Evolutionary conservation across 768 basidiomycete genomes (phyloP), one percentile per base, ranked within the genome.

Genomic region (Hericium erinaceus): DNA sequence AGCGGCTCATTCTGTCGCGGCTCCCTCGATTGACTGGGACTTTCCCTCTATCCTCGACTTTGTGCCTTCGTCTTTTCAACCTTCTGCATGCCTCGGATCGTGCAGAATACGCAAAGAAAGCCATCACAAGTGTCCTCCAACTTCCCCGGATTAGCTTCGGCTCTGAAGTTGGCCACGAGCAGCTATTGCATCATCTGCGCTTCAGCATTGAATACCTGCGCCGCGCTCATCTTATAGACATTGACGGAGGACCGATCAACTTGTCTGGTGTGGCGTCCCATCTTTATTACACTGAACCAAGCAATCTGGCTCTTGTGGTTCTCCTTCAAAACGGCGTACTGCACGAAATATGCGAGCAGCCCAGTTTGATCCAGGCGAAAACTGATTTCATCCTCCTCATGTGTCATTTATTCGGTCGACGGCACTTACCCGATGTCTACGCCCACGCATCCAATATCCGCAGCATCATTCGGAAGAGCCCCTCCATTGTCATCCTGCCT

Each of bases 141-240:
- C 74, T 89, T 8, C 83, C 85, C 5, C 79, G 80, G 44, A 71
- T 88, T 59, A 79, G 77, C 59, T 80, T 85, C 61, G 70, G 74
- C 39, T 84, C 82, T 2, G 72, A 79, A 4, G 72, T 77, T 9
- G 82, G 82, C 8, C 74, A 69, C 58, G 70, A 79, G 9, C 83
- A 88, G 62, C 68, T 87, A 15, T 65, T 83, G 20, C 84, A 87
- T 61, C 84, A 85, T 62, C 64, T 87, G 15, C 75, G 85, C 22
- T 89, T 89, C 72, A 80, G 78, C 58, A 81, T 89, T 52, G 87
- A 89, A 59, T 87, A 85, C 61, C 75, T 89, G 10, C 76, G 83
- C 39, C 80, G 83, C 5, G 68, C 76, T 5, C 72, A 77, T 41
- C 72, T 89, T 16, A 67, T 88, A 44, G 76, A 81, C 54, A 69